A percentile compares a stretch with the other conserved stretches of the same genome.
These are phyloP conservation scores for Monosporozyma aerobia DNA, from an alignment of 805 yeast species.

Conservation along the genomic window DNA sequence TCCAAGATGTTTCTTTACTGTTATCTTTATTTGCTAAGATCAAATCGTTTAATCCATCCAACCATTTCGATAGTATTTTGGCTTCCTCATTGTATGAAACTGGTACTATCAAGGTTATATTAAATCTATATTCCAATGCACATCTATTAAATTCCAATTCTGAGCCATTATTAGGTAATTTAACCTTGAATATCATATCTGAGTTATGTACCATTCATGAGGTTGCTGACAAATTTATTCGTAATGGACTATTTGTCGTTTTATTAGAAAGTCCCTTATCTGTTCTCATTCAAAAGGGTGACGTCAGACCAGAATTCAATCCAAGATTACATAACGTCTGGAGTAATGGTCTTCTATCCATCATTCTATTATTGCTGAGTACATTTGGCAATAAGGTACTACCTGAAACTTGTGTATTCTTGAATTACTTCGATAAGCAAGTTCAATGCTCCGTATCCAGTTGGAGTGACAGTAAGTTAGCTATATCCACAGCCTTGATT, in stretches of 20 bases:
- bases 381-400: slow-evolving; percentile 54
- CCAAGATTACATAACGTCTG: slow-evolving; percentile 67
- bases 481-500: slow-evolving; percentile 42
- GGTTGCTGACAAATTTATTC: slow-evolving; percentile 58
- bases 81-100: slow-evolving; percentile 44
- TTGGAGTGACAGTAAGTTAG: slow-evolving; percentile 45
- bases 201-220: slow-evolving; percentile 54
- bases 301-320: slow-evolving; percentile 40
- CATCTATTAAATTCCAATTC: slow-evolving; percentile 50
- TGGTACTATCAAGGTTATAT: slow-evolving; percentile 52
- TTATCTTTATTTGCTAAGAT: slow-evolving; percentile 56
- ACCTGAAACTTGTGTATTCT: slow-evolving; percentile 57
- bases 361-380: slow-evolving; percentile 49
- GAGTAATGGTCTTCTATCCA: slow-evolving; percentile 74
- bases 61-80: slow-evolving; percentile 39
- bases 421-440: slow-evolving; percentile 56
- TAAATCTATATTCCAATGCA: slow-evolving; percentile 60
- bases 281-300: slow-evolving; percentile 54
- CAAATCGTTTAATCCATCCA: slow-evolving; percentile 40
- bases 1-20: slow-evolving; percentile 57
- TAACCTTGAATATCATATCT: slow-evolving; percentile 56
- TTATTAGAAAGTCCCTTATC: slow-evolving; percentile 71
- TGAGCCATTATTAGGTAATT: slow-evolving; percentile 64
- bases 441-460: slow-evolving; percentile 50
- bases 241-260: slow-evolving; percentile 55